Evolutionary conservation across 306 rosid genomes (phyloP).

Genomic region (Casuarina equisetifolia): DNA sequence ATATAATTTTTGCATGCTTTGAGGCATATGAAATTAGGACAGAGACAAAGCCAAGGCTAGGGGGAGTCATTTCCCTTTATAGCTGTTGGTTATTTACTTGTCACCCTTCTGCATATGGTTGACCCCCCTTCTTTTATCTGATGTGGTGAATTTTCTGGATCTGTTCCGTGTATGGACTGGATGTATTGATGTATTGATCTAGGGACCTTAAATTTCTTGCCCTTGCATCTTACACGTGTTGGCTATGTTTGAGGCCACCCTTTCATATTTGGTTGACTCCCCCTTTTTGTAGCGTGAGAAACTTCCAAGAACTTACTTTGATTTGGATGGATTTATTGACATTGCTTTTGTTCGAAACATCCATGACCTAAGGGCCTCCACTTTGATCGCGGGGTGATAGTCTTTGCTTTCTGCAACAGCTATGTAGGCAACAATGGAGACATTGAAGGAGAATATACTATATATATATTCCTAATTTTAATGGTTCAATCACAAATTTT

Average conservation of each 20-base stretch:
- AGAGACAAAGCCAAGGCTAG: background rate
- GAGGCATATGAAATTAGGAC: background rate
- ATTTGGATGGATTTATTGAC: background rate
- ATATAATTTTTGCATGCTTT: background rate
- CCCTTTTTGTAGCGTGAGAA: background rate
- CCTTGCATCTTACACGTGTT: background rate
- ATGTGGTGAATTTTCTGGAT: no score
- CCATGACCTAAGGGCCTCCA: background rate
- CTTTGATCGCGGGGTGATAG: background rate
- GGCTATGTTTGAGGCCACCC: background rate
- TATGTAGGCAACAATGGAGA: background rate
- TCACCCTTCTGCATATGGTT: no score
- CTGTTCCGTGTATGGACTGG: no score
- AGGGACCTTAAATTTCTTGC: no score
- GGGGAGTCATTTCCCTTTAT: background rate
- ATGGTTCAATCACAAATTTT: background rate
- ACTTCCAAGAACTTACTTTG: background rate
- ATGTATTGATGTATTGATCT: no score
- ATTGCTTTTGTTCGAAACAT: background rate
- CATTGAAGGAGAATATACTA: background rate
- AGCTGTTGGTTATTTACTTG: background rate
- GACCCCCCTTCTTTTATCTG: no score
- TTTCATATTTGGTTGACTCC: background rate
- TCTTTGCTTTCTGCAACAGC: background rate
- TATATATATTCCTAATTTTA: background rate